Conservation (phyloP, 108 stramenopile species). For the Phaeodactylum tricornutum region DNA sequence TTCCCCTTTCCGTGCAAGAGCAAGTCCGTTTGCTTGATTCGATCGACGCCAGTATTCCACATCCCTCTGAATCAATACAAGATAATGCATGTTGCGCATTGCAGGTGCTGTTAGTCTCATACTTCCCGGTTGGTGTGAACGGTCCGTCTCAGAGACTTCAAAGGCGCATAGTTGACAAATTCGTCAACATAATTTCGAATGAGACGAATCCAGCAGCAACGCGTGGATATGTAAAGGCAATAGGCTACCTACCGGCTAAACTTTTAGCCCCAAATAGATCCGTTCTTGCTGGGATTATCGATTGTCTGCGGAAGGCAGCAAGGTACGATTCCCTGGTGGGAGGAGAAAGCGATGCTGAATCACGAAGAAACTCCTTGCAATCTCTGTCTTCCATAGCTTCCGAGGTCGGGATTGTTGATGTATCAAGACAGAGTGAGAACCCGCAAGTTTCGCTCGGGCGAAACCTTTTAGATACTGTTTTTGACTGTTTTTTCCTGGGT, state of each 20-base stretch:
- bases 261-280: constrained; percentile 53
- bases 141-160: constrained; percentile 85
- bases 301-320: constrained; percentile 42
- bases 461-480: constrained; percentile 44
- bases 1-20: constrained; percentile 64
- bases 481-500: constrained; percentile 53
- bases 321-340: constrained; percentile 51
- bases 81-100: constrained; percentile 67
- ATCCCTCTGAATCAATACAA: constrained; percentile 91
- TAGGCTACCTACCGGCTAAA: constrained; percentile 82
- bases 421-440: neutral
- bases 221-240: constrained; percentile 84
- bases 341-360: constrained; percentile 89
- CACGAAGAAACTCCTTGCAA: constrained; percentile 81
- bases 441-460: constrained; percentile 8
- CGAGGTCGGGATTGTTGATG: constrained; percentile 37
- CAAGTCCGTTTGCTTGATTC: constrained; percentile 88
- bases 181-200: constrained; percentile 45
- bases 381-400: constrained; percentile 59
- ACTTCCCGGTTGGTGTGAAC: constrained; percentile 74
- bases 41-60: constrained; percentile 82
- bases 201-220: constrained; percentile 92
- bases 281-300: constrained; percentile 45
- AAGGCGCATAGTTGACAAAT: constrained; percentile 77
- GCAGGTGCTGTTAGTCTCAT: constrained; percentile 46